Percentiles rank a stretch among this genome's conserved stretches.
Conservation (phyloP, 2,329 filamentous ascomycete species). For the Colletotrichum simmondsii region DNA sequence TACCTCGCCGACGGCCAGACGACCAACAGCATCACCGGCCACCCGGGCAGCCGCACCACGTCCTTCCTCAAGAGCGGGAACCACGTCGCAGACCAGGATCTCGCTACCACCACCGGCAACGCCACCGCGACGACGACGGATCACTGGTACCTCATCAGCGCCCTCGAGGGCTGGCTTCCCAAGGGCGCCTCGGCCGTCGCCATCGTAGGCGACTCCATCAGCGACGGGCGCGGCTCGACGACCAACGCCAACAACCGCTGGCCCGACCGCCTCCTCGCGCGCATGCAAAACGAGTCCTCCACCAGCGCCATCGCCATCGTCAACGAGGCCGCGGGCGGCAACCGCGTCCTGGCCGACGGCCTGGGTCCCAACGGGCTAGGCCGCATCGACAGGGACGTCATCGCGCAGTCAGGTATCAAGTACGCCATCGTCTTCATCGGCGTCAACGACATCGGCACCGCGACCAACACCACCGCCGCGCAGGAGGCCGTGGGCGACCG, state of each 20-base stretch:
- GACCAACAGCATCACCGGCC: conserved; percentile 66
- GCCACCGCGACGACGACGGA: conserved; percentile 40
- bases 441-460: conserved; percentile 72
- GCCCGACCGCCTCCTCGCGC: conserved; percentile 54
- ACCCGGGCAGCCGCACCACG: conserved; percentile 70
- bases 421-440: conserved; percentile 72
- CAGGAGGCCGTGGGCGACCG: conserved; percentile 58
- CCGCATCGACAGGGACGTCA: conserved; percentile 69
- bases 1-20: conserved; percentile 67
- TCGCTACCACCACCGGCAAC: conserved; percentile 40
- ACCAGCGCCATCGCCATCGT: conserved; percentile 58
- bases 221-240: conserved; percentile 70
- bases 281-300: conserved; percentile 51
- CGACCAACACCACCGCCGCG: conserved; percentile 49
- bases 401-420: conserved; percentile 63
- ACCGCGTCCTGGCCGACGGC: conserved; percentile 68
- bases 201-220: conserved; percentile 75
- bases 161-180: conserved; percentile 64
- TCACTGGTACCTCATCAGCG: conserved; percentile 70
- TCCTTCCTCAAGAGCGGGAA: conserved; percentile 66
- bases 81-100: conserved; percentile 53
- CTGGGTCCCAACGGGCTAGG: conserved; percentile 68
- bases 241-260: conserved; percentile 66
- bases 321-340: conserved; percentile 73
- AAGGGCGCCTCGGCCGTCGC: conserved; percentile 53